These are phyloP conservation scores for Cladosporium austrohemisphaericum DNA, from an alignment of 2,329 filamentous ascomycete genomes.

Conservation along the genomic window DNA sequence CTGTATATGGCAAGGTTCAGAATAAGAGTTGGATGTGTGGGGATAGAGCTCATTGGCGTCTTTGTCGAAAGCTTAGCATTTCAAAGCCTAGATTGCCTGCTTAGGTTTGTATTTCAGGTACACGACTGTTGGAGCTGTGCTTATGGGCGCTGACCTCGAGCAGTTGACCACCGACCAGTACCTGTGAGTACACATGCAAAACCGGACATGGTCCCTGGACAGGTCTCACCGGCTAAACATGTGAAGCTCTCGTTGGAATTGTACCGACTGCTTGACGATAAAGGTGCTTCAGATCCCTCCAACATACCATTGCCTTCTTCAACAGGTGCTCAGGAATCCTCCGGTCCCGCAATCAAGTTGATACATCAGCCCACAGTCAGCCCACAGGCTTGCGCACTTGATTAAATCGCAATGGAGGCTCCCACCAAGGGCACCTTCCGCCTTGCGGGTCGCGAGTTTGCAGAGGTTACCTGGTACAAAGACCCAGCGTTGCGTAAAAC, in stretches of 20 bases:
- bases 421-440: slow-evolving; percentile 32
- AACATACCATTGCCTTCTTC: not conserved
- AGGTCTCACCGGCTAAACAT: too few species aligned
- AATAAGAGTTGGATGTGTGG: slow-evolving; percentile 6
- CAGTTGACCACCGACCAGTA: too few species aligned
- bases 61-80: slow-evolving; percentile 11
- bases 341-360: not conserved
- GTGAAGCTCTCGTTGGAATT: too few species aligned
- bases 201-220: too few species aligned
- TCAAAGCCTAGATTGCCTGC: not conserved
- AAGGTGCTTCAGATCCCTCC: not conserved
- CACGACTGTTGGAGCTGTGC: not conserved
- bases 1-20: not conserved
- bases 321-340: not conserved
- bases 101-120: not conserved
- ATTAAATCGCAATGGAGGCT: slow-evolving; percentile 27
- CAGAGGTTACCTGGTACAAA: slow-evolving; percentile 33
- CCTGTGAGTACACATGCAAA: too few species aligned
- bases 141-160: not conserved
- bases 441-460: slow-evolving; percentile 30
- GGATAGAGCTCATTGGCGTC: not conserved
- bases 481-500: slow-evolving; percentile 30
- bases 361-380: not conserved
- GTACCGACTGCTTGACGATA: too few species aligned
- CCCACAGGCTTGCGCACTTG: not conserved